These are phyloP conservation scores for Rhodotorula paludigena DNA, from an alignment of 768 basidiomycete genomes.

Conservation along the genomic window DNA sequence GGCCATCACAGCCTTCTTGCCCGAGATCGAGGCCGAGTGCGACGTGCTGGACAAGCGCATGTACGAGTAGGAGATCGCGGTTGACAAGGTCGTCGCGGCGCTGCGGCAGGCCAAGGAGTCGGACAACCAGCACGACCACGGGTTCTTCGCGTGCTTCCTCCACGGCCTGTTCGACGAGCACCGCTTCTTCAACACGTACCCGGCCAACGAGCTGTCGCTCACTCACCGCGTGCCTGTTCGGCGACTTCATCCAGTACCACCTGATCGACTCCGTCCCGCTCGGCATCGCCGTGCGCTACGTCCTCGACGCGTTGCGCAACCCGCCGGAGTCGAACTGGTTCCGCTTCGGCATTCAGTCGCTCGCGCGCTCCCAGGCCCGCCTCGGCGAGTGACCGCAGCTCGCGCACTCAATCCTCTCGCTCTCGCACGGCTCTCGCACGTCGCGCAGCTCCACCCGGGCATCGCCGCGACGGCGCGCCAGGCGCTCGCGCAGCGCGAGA, in stretches of 20 bases:
- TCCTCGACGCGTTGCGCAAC: conserved; percentile 86
- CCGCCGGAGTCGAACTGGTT: conserved; percentile 87
- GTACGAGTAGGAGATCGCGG: conserved; percentile 90
- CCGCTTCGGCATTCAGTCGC: conserved; percentile 88
- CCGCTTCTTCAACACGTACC: conserved; percentile 97
- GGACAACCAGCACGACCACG: conserved; percentile 75
- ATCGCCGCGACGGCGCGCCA: conserved; percentile 41
- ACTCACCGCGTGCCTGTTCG: conserved; percentile 94
- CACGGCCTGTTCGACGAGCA: conserved; percentile 99
- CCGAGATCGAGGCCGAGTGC: conserved; percentile 86
- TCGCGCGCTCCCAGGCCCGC: conserved; percentile 77
- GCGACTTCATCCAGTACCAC: conserved; percentile 87
- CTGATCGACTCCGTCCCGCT: conserved; percentile 90
- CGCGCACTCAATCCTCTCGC: conserved; percentile 78
- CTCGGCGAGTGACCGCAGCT: conserved; percentile 87
- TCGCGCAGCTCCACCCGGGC: conserved; percentile 79
- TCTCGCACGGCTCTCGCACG: too few relatives aligned
- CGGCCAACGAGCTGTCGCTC: conserved; percentile 86
- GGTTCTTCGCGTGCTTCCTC: conserved; percentile 98
- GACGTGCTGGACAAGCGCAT: conserved; percentile 95
- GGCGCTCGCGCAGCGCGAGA: conserved; percentile 33
- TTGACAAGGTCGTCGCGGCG: conserved; percentile 87
- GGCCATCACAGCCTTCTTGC: conserved; percentile 74
- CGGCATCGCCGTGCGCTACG: conserved; percentile 92
- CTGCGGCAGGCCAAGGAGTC: conserved; percentile 81